phyloP scores from a whole-genome alignment of 2,329 filamentous ascomycete genomes.

The Fusarium nelsonii region DNA sequence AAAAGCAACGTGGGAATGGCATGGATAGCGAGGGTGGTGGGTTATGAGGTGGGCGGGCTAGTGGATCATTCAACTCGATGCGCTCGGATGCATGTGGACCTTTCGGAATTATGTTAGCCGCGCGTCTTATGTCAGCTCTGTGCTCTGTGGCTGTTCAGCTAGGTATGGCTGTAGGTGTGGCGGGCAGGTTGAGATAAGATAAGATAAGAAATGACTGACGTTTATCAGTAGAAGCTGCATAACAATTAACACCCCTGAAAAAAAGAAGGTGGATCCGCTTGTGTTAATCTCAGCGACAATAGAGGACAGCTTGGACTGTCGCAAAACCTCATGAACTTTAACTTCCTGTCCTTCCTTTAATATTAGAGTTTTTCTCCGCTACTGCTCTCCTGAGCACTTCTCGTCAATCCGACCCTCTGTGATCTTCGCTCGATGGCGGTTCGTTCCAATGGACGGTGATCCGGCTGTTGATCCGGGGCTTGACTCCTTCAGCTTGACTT shows the following conservation, averaged over 20 bases:
- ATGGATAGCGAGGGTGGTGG: slow-evolving; percentile 8
- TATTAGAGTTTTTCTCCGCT: not conserved
- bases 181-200: not conserved
- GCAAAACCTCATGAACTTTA: slow-evolving; percentile 39
- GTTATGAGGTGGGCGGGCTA: not conserved
- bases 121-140: not conserved
- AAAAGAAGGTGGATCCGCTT: slow-evolving; percentile 34
- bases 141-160: no score
- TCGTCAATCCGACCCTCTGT: not conserved
- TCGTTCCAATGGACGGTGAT: slow-evolving; percentile 75
- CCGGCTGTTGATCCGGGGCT: slow-evolving; percentile 76
- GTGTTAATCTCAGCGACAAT: slow-evolving; percentile 35
- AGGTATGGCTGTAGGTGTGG: not conserved
- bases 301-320: slow-evolving; percentile 47
- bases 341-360: slow-evolving; percentile 32
- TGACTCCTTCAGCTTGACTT: slow-evolving; percentile 86
- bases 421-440: slow-evolving; percentile 42
- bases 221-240: slow-evolving; percentile 7
- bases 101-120: not conserved
- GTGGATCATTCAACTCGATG: slow-evolving; percentile 7
- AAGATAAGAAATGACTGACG: slow-evolving; percentile 10
- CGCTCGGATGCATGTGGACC: slow-evolving; percentile 15
- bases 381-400: slow-evolving; percentile 15
- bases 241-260: slow-evolving; percentile 44
- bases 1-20: slow-evolving; percentile 35